These are phyloP conservation scores for Euclidium syriacum DNA, from an alignment of 345 rosid species.

Conservation along the genomic window DNA sequence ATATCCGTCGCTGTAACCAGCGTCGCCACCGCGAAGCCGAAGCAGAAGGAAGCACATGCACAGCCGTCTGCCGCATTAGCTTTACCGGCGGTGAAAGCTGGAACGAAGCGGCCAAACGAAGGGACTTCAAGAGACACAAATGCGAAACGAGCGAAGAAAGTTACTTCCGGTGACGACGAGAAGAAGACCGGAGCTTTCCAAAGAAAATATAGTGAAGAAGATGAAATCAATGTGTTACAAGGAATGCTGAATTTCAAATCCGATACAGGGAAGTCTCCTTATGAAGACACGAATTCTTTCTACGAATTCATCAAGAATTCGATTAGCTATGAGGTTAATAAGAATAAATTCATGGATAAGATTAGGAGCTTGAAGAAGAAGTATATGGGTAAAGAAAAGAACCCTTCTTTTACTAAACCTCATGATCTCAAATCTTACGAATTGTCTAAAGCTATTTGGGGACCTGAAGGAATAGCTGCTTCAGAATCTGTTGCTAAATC, in stretches of 20 bases:
- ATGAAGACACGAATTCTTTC: slow-evolving; percentile 29
- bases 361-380: slow-evolving; percentile 43
- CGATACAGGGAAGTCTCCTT: slow-evolving; percentile 29
- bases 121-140: background rate
- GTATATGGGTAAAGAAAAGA: slow-evolving; percentile 27
- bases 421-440: slow-evolving; percentile 34
- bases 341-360: slow-evolving; percentile 41
- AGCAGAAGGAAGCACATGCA: background rate
- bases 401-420: slow-evolving; percentile 25
- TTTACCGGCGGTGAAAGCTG: slow-evolving; percentile 20
- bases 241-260: slow-evolving; percentile 35
- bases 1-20: slow-evolving; percentile 20
- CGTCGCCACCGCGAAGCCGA: background rate
- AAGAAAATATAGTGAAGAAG: slow-evolving; percentile 46
- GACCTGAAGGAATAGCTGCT: slow-evolving; percentile 25
- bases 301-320: slow-evolving; percentile 34
- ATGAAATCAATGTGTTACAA: slow-evolving; percentile 36
- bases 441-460: slow-evolving; percentile 40
- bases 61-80: background rate
- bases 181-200: slow-evolving; percentile 17
- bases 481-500: slow-evolving; percentile 19
- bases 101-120: slow-evolving; percentile 17
- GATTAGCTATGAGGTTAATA: slow-evolving; percentile 33
- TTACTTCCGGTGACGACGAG: background rate
- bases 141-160: slow-evolving; percentile 17